phyloP scores from a whole-genome alignment of 345 rosid species.

The Populus simonii region DNA sequence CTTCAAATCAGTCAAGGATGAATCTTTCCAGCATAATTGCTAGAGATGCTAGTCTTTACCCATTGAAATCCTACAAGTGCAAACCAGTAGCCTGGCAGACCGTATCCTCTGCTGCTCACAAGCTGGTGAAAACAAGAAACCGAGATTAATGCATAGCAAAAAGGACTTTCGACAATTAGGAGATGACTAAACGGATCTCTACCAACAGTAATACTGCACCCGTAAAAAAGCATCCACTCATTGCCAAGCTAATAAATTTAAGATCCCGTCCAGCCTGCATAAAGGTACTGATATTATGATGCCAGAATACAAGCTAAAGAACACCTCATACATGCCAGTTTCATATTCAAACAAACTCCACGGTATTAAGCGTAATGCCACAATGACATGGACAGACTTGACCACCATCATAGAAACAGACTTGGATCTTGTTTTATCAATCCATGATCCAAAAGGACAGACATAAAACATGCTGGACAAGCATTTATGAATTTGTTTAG shows the following conservation, averaged over 20 bases:
- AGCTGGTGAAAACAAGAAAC: slow-evolving; percentile 32
- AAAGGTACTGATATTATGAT: not conserved
- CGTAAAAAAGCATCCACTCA: slow-evolving; percentile 61
- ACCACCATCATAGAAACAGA: too few species aligned
- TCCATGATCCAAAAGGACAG: not conserved
- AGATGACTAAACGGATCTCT: slow-evolving; percentile 6
- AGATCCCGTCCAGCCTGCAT: slow-evolving; percentile 85
- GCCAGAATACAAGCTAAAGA: not conserved
- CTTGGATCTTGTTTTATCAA: not conserved
- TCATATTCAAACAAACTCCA: too few species aligned
- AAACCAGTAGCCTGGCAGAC: slow-evolving; percentile 71
- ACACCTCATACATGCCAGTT: too few species aligned
- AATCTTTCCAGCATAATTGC: not conserved
- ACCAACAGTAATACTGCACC: slow-evolving; percentile 61
- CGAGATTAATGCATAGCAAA: not conserved
- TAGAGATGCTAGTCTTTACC: slow-evolving; percentile 43
- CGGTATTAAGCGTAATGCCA: too few species aligned
- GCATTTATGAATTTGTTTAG: too few species aligned
- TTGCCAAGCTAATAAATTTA: slow-evolving; percentile 61
- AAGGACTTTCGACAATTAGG: not conserved
- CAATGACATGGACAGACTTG: too few species aligned
- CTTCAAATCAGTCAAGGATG: not conserved
- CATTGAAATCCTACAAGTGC: slow-evolving; percentile 68
- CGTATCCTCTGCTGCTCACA: slow-evolving; percentile 53
- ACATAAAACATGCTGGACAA: not conserved